Conservation (phyloP, 1,139 yeast genomes). For the Candida anutae region DNA sequence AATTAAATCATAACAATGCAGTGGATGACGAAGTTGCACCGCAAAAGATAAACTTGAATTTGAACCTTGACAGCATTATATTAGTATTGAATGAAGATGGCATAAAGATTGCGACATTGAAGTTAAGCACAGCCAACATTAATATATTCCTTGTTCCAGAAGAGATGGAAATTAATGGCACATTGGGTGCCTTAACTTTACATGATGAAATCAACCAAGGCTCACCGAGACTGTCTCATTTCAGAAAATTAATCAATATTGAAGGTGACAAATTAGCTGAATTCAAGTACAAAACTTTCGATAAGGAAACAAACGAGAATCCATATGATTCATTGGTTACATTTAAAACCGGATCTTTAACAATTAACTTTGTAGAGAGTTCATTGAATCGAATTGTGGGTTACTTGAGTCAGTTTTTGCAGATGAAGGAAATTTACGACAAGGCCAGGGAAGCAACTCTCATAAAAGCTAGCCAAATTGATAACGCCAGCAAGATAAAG, state of each 20-base stretch:
- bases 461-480: constrained; percentile 57
- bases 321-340: constrained; percentile 54
- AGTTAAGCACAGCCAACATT: constrained; percentile 67
- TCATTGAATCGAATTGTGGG: constrained; percentile 63
- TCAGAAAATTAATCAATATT: constrained; percentile 65
- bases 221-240: constrained; percentile 47
- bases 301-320: constrained; percentile 39
- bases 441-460: constrained; percentile 80
- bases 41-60: constrained; percentile 61
- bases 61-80: constrained; percentile 67
- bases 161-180: constrained; percentile 66
- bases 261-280: constrained; percentile 83
- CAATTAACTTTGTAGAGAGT: constrained; percentile 71
- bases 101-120: constrained; percentile 69
- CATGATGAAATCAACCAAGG: constrained; percentile 71
- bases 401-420: constrained; percentile 67
- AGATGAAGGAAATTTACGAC: constrained; percentile 84
- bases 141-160: constrained; percentile 65
- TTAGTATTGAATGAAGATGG: constrained; percentile 80
- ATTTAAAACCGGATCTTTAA: constrained; percentile 69
- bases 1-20: constrained; percentile 54
- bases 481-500: constrained; percentile 55
- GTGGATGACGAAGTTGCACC: constrained; percentile 53
- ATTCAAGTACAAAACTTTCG: constrained; percentile 75
- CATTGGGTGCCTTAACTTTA: constrained; percentile 71